Base-by-base conservation (phyloP, 345 rosid species). In the Gossypium bickii region DNA sequence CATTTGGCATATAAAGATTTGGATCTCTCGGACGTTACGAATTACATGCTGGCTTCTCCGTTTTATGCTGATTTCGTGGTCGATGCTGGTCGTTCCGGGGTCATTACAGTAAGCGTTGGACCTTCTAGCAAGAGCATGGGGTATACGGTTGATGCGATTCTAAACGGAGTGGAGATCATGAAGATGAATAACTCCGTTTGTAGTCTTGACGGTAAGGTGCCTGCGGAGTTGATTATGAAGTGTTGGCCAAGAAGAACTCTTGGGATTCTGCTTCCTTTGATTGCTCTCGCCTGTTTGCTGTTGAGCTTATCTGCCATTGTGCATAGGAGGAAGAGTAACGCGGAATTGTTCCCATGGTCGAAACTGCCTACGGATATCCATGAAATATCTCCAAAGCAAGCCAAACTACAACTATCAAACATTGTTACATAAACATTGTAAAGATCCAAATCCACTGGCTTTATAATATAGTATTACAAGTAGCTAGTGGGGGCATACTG, bases 111-210 rank as follows among this genome's bases (percentile, higher is more conserved):
- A n/a, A 85, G 90, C 67, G 59, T 93, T 77, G 97, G 93, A 76
- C 93, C 91, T 20, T 90, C 97, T 6, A 80, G 73, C 53, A 71
- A 74, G 74, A 91, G 95, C 76, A 43, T 83, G 72, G 80, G 71
- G 1, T 69, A 83, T 48, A 76, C 80, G 0, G 81, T 90, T 71
- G 97, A 89, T 85, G 95, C 92, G n/a, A 84, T 92, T 64, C 70
- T 94, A 78, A 94, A 94, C 60, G 98, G 94, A 24, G 84, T 92
- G 49, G 98, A 94, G 90, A 84, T 94, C 77, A 88, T 92, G 95
- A 92, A 87, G 85, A 84, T 94, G 92, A 92, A 87, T 80, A 92
- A 91, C 81, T 86, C 97, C 7, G 76, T 81, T 89, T 93, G 93
- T 67, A 91, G 94, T 84, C 90, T 94, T 49, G 95, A 86, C 62